These are phyloP conservation scores for Paramecium tetraurelia DNA, from an alignment of 73 alveolate species.

Conservation along the genomic window DNA sequence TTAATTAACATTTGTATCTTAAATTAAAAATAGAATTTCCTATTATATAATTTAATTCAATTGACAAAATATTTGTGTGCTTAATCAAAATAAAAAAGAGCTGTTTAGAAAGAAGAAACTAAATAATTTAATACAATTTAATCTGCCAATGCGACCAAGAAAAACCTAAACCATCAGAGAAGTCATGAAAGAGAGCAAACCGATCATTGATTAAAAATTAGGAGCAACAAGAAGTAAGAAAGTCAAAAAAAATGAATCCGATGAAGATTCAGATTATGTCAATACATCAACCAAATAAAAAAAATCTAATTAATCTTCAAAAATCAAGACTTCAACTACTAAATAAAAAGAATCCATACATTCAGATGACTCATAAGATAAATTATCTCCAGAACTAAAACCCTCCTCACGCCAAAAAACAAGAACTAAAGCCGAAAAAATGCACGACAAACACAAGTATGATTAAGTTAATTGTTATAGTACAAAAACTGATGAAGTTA, in stretches of 20 bases:
- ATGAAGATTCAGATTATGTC: not conserved
- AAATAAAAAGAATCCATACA: not conserved
- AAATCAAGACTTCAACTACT: not conserved
- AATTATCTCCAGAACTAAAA: not conserved
- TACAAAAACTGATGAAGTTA: not conserved
- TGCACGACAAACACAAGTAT: not conserved
- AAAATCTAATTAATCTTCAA: not conserved
- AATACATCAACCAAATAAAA: not conserved
- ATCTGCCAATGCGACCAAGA: not conserved
- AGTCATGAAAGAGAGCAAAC: not conserved
- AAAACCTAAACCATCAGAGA: not conserved
- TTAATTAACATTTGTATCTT: not conserved
- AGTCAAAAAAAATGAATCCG: not conserved
- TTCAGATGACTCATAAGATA: not conserved
- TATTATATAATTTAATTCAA: not conserved
- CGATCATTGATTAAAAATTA: not conserved
- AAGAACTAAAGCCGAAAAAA: not conserved
- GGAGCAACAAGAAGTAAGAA: not conserved
- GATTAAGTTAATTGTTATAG: not conserved
- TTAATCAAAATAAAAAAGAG: not conserved
- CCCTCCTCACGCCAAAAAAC: not conserved
- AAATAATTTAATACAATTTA: not conserved
- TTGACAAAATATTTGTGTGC: not conserved
- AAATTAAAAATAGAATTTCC: not conserved
- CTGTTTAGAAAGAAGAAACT: not conserved